Evolutionary conservation across 495 filamentous ascomycete genomes (phyloP).

Genomic region (Podospora fimiseda): DNA sequence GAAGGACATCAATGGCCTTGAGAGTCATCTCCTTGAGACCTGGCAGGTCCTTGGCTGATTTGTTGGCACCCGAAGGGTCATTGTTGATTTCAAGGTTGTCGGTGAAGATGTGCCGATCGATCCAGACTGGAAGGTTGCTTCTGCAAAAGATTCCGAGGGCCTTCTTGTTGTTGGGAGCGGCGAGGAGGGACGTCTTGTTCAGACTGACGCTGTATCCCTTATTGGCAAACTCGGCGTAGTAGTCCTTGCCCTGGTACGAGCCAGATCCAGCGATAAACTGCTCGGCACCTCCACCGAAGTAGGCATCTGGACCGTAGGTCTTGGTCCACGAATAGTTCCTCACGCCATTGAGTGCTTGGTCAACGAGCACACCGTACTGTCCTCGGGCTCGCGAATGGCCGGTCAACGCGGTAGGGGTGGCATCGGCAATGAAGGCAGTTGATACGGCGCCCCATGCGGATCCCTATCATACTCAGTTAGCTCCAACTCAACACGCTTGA

Average conservation of each 20-base stretch:
- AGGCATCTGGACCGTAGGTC: constrained; percentile 60
- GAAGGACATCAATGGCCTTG: constrained; percentile 66
- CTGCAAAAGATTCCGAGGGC: constrained; percentile 64
- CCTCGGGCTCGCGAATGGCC: constrained; percentile 59
- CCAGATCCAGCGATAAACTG: constrained; percentile 54
- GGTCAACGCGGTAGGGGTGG: constrained; percentile 62
- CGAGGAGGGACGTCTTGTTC: constrained; percentile 58
- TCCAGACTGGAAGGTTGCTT: constrained; percentile 61
- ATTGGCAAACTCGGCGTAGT: constrained; percentile 59
- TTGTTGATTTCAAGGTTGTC: constrained; percentile 56
- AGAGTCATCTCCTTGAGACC: constrained; percentile 77
- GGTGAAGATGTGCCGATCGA: constrained; percentile 66
- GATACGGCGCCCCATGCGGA: constrained; percentile 50
- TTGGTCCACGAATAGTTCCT: constrained; percentile 63
- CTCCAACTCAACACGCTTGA: too few species aligned
- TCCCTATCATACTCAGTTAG: constrained; percentile 21
- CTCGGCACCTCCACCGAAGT: constrained; percentile 68
- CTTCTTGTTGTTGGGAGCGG: constrained; percentile 45
- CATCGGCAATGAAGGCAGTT: constrained; percentile 66
- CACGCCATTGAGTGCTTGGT: constrained; percentile 52
- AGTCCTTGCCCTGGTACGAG: constrained; percentile 54
- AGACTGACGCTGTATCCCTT: constrained; percentile 57
- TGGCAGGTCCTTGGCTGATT: constrained; percentile 57
- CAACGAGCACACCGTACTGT: constrained; percentile 57
- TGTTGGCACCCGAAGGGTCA: constrained; percentile 52